Conservation (phyloP, 345 rosid genomes). For the Punica granatum region DNA sequence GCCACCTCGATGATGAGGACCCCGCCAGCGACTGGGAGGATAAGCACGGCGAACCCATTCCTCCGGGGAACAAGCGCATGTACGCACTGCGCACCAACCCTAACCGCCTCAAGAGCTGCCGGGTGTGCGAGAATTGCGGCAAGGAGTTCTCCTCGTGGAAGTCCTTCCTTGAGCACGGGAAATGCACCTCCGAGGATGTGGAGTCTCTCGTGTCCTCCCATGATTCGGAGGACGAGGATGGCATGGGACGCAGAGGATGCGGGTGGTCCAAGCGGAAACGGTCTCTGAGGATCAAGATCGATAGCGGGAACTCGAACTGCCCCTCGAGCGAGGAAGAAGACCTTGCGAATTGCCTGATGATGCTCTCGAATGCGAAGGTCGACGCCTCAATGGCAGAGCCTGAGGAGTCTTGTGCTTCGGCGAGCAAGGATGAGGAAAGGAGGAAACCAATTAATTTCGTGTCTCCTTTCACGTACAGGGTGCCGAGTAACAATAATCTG, state of each 20-base stretch:
- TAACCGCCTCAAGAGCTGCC: slow-evolving; percentile 48
- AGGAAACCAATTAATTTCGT: slow-evolving; percentile 30
- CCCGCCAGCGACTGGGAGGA: slow-evolving; percentile 51
- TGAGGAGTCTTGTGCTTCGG: slow-evolving; percentile 66
- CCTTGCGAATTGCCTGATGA: slow-evolving; percentile 83
- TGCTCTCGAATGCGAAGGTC: slow-evolving; percentile 74
- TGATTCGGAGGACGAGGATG: slow-evolving; percentile 8
- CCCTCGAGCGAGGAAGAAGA: slow-evolving; percentile 86
- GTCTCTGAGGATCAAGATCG: slow-evolving; percentile 45
- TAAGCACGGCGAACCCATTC: slow-evolving; percentile 23
- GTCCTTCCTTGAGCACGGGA: slow-evolving; percentile 69
- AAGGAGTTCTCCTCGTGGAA: slow-evolving; percentile 76
- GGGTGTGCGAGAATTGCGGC: slow-evolving; percentile 70
- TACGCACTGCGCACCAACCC: slow-evolving; percentile 64
- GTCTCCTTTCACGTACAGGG: slow-evolving; percentile 24
- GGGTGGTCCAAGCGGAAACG: slow-evolving; percentile 67
- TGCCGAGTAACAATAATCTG: not conserved
- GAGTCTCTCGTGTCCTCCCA: slow-evolving; percentile 7
- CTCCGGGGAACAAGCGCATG: slow-evolving; percentile 49
- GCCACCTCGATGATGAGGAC: slow-evolving; percentile 43
- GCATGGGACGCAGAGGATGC: slow-evolving; percentile 18
- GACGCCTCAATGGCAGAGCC: slow-evolving; percentile 41
- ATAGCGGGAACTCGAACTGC: slow-evolving; percentile 19
- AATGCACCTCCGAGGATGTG: slow-evolving; percentile 27
- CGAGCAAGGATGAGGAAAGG: slow-evolving; percentile 54